Conservation (phyloP, 1,284 basidiomycete species). For the Rhizoctonia solani region DNA sequence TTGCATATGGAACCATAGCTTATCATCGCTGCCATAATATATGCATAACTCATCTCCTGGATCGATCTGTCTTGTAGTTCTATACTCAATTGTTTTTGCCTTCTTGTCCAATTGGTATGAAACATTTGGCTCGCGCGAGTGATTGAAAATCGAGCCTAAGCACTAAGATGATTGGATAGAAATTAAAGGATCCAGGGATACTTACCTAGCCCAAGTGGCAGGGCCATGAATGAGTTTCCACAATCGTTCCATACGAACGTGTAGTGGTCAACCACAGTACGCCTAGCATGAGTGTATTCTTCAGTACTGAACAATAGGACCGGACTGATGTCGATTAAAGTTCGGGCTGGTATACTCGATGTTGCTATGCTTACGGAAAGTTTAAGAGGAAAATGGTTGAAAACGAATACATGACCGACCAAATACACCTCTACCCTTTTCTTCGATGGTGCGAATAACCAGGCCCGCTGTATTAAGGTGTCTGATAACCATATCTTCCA, state of each 20-base stretch:
- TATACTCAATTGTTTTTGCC: constrained; percentile 69
- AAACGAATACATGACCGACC: constrained; percentile 49
- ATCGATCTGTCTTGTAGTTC: constrained; percentile 57
- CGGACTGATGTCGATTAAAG: constrained; percentile 80
- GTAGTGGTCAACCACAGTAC: constrained; percentile 82
- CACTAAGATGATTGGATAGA: constrained; percentile 12
- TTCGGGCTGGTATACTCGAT: constrained; percentile 61
- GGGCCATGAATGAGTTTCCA: constrained; percentile 64
- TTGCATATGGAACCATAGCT: constrained; percentile 58
- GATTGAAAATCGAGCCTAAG: constrained; percentile 80
- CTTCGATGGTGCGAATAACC: constrained; percentile 47
- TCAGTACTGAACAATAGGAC: constrained; percentile 76
- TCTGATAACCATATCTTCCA: background rate
- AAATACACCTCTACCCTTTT: constrained; percentile 67
- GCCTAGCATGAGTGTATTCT: constrained; percentile 71
- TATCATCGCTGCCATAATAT: constrained; percentile 63
- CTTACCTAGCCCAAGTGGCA: constrained; percentile 84
- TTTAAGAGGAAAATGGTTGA: constrained; percentile 14
- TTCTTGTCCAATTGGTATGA: constrained; percentile 57
- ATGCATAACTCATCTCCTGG: constrained; percentile 78
- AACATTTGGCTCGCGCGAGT: constrained; percentile 71
- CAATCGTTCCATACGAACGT: constrained; percentile 82
- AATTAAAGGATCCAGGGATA: background rate
- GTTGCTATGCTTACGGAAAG: constrained; percentile 52
- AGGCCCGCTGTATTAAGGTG: constrained; percentile 49